Conservation (phyloP, 768 basidiomycete species). For the Suillus occidentalis region DNA sequence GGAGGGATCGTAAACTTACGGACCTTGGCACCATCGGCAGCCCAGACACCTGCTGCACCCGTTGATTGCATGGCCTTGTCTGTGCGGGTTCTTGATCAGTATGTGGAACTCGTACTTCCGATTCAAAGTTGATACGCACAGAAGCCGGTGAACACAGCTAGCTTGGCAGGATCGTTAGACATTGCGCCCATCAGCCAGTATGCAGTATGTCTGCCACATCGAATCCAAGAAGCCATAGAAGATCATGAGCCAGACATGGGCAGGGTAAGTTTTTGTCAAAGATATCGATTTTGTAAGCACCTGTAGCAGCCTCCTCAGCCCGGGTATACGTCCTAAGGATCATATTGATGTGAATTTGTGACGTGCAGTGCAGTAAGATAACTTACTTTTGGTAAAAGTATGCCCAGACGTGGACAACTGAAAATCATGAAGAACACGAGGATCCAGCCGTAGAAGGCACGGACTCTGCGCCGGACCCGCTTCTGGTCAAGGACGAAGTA, state of each 20-base stretch:
- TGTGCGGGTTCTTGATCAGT: conserved; percentile 17
- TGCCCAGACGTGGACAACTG: conserved; percentile 71
- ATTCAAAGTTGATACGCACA: conserved; percentile 48
- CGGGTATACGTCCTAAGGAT: conserved; percentile 58
- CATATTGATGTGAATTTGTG: neutral
- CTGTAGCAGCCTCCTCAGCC: conserved; percentile 34
- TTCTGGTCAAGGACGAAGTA: conserved; percentile 60
- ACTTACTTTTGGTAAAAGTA: conserved; percentile 74
- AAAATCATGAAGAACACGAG: conserved; percentile 68
- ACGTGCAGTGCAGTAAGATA: neutral
- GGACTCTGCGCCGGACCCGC: conserved; percentile 55
- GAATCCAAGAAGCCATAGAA: conserved; percentile 78
- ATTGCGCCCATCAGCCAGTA: conserved; percentile 89
- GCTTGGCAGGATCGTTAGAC: conserved; percentile 78
- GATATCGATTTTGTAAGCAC: conserved; percentile 54
- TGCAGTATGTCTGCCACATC: conserved; percentile 82
- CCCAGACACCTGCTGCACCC: conserved; percentile 72
- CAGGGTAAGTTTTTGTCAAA: conserved; percentile 57
- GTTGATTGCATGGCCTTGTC: conserved; percentile 78
- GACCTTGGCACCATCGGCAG: conserved; percentile 58
- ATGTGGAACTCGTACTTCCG: neutral
- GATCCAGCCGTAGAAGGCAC: conserved; percentile 71
- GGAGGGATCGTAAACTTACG: conserved; percentile 45
- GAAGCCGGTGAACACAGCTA: conserved; percentile 81
- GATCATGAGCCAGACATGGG: conserved; percentile 63